phyloP scores from a whole-genome alignment of 164 flowering plant species.

The Vitis cinerea region DNA sequence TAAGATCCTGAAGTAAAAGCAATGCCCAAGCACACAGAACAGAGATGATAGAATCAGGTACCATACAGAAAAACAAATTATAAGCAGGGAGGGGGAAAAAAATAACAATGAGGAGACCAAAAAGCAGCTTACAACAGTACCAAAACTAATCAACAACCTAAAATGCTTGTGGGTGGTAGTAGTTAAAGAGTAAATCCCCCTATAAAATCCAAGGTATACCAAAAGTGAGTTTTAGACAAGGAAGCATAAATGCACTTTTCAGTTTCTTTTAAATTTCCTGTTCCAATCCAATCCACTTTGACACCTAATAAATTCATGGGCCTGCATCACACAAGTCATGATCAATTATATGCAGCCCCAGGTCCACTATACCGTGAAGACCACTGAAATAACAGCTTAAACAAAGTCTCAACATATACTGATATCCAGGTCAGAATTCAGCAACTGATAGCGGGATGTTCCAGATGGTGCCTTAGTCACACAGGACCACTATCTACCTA shows the following conservation, averaged over 20 bases:
- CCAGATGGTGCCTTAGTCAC: not conserved
- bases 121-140: not conserved
- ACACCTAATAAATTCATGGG: not conserved
- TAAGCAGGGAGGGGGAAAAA: not conserved
- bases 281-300: not conserved
- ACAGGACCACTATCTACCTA: not conserved
- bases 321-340: not conserved
- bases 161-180: not conserved
- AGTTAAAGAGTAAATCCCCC: not conserved
- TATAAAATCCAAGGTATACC: not conserved
- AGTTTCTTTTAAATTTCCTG: not conserved
- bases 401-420: too few relatives aligned
- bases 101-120: not conserved
- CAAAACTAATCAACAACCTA: not conserved
- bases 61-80: too few relatives aligned
- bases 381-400: too few relatives aligned
- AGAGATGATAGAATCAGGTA: not conserved
- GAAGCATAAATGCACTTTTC: not conserved
- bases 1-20: slow-evolving; percentile 59
- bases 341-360: not conserved
- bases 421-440: not conserved
- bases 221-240: not conserved
- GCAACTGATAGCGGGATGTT: not conserved
- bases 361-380: too few relatives aligned
- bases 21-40: slow-evolving; percentile 7